Percentiles rank a stretch among this genome's conserved stretches.
phyloP scores from a whole-genome alignment of 1,284 basidiomycete species.

The Cystobasidium slooffiae region DNA sequence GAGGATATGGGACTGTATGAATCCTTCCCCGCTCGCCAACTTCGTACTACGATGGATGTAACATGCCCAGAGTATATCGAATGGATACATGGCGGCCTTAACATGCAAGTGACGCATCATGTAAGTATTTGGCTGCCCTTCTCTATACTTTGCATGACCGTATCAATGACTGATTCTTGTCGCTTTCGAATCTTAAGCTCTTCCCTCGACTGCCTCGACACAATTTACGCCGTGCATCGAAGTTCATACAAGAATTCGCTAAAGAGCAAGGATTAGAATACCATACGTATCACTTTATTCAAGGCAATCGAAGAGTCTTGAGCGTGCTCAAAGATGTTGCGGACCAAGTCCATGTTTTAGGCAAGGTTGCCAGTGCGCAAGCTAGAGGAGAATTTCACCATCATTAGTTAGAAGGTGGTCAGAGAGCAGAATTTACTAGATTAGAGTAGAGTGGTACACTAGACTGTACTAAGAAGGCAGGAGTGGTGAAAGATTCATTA shows the following conservation, averaged over 20 bases:
- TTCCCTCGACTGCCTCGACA: slow-evolving; percentile 95
- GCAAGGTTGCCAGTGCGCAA: slow-evolving; percentile 67
- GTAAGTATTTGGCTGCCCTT: slow-evolving; percentile 21
- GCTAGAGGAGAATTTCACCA: slow-evolving; percentile 56
- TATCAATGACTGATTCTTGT: too few species aligned
- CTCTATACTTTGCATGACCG: too few species aligned
- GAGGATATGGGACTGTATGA: slow-evolving; percentile 87
- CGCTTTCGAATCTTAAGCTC: too few species aligned
- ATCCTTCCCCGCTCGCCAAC: slow-evolving; percentile 88
- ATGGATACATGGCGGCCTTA: slow-evolving; percentile 89
- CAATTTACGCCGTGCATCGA: slow-evolving; percentile 79
- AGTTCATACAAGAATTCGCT: slow-evolving; percentile 83
- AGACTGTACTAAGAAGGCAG: too few species aligned
- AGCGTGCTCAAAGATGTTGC: slow-evolving; percentile 78
- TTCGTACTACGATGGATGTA: slow-evolving; percentile 95
- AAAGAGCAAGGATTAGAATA: slow-evolving; percentile 79
- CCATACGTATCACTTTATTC: slow-evolving; percentile 84
- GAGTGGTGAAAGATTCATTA: too few species aligned
- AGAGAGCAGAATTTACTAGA: too few species aligned
- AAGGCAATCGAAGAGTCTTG: slow-evolving; percentile 79
- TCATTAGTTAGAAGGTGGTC: slow-evolving; percentile 4
- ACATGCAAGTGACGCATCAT: slow-evolving; percentile 96
- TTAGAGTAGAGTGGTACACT: too few species aligned
- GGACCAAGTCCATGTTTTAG: slow-evolving; percentile 75
- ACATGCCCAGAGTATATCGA: slow-evolving; percentile 80